Evolutionary conservation across 2,329 filamentous ascomycete species (phyloP).

Genomic region (Metarhizium brunneum): DNA sequence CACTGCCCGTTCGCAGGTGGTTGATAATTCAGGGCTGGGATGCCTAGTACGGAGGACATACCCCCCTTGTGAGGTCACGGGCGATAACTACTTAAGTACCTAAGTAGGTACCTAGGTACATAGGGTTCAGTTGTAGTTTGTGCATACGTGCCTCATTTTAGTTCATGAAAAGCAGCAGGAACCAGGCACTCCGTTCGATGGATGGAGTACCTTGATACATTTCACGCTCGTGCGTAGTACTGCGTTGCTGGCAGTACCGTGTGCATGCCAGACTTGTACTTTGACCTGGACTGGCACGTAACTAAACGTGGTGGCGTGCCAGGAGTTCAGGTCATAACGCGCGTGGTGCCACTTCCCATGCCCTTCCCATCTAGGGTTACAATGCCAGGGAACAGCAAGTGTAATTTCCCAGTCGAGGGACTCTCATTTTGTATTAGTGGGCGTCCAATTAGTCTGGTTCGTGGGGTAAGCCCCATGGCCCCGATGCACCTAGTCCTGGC

Average conservation of each 20-base stretch:
- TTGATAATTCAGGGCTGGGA: too few species aligned
- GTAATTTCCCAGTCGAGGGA: background rate
- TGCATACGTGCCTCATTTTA: too few species aligned
- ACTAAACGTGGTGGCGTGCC: conserved; percentile 2
- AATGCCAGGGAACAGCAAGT: conserved; percentile 4
- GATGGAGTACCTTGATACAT: background rate
- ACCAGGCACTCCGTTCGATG: background rate
- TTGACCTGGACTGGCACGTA: background rate
- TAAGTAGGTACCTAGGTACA: too few species aligned
- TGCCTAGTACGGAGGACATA: too few species aligned
- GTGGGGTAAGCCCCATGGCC: background rate
- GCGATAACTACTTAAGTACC: too few species aligned
- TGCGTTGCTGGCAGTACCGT: background rate
- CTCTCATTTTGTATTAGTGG: too few species aligned
- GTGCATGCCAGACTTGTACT: conserved; percentile 5
- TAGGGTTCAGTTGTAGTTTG: too few species aligned
- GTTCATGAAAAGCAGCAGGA: background rate
- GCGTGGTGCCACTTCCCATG: background rate
- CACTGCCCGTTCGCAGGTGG: too few species aligned
- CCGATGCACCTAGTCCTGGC: background rate
- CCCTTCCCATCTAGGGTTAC: background rate
- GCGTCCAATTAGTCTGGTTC: background rate
- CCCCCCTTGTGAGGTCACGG: too few species aligned
- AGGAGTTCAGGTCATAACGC: conserved; percentile 4
- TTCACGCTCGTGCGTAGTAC: too few species aligned